Base-by-base conservation (phyloP, 805 yeast genomes). In the Ogataea nitratoaversa region DNA sequence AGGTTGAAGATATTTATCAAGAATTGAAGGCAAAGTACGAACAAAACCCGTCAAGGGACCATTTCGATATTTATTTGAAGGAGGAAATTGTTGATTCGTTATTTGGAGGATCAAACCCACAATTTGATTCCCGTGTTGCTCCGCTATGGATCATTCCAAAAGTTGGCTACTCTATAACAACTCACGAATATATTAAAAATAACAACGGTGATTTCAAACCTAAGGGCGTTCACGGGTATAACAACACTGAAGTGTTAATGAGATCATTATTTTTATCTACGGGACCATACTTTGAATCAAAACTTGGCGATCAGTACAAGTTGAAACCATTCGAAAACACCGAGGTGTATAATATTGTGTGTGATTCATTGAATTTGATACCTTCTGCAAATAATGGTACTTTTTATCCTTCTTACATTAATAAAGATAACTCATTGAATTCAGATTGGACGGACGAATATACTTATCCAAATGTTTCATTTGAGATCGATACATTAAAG, bases 131-230 rank as follows among this genome's bases (percentile, higher is more conserved):
- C 34, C 70, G 96, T 44, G 66, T 88, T 17, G 95, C 96, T 0
- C 95, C 95, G 1, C 60, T 90, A 22, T 86, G 96, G 91, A 58
- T 90, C 3, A 67, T 90, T 2, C 96, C 96, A 0, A 74, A 81
- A 27, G 79, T 85, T 5, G 96, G 96, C 0, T 90, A 83, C 63
- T 72, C 84, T 0, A 60, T 89, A 13, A 73, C 86, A 2, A 84
- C 89, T 0, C 73, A 70, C 41, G 70, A 69, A 16, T 73, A 73
- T 42, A 76, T 78, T 74, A 70, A 71, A 19, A n/a, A n/a, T n/a
- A 66, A 66, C 2, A 69, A 70, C 54, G 60, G 62, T 20, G 68
- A 72, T 12, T 82, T 81, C 56, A 56, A 58, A n/a, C 84, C 87
- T 3, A 67, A 67, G 40, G 96, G 96, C 8, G 84, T 84, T 1